A percentile compares a stretch with the other conserved stretches of the same genome.
Conservation (phyloP, 2,329 filamentous ascomycete species). For the Dendryphion nanum region DNA sequence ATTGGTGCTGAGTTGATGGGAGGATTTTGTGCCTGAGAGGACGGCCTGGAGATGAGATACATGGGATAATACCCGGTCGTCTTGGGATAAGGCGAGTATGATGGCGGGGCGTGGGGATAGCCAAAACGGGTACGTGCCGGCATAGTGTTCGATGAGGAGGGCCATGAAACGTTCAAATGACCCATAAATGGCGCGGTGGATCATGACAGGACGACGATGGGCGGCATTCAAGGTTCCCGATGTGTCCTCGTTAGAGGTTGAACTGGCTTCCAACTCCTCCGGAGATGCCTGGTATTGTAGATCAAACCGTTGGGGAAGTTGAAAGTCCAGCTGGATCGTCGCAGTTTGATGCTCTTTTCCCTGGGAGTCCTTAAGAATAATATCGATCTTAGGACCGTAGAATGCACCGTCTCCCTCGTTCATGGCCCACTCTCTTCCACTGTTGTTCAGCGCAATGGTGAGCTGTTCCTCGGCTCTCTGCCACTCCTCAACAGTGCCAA, state of each 20-base stretch:
- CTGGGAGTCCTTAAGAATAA: constrained; percentile 70
- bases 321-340: constrained; percentile 87
- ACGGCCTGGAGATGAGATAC: constrained; percentile 42
- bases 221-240: constrained; percentile 35
- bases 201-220: constrained; percentile 64
- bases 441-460: constrained; percentile 60
- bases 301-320: constrained; percentile 78
- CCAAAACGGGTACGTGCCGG: constrained; percentile 82
- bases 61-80: constrained; percentile 51
- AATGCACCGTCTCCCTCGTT: constrained; percentile 85
- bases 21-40: constrained; percentile 19
- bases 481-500: constrained; percentile 71
- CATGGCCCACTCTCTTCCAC: constrained; percentile 67
- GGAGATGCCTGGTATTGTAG: constrained; percentile 71
- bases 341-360: constrained; percentile 88
- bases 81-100: constrained; percentile 70
- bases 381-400: constrained; percentile 90
- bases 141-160: constrained; percentile 78
- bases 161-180: constrained; percentile 84
- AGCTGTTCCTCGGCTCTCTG: constrained; percentile 66
- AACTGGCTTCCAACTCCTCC: constrained; percentile 49
- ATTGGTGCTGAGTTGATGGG: constrained; percentile 3
- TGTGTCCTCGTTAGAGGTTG: constrained; percentile 37
- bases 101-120: constrained; percentile 76
- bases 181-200: constrained; percentile 81